Evolutionary conservation across 805 yeast genomes (phyloP), one percentile per base, ranked within the genome.

Genomic region (Saccharomycopsis oosterbeekiorum): DNA sequence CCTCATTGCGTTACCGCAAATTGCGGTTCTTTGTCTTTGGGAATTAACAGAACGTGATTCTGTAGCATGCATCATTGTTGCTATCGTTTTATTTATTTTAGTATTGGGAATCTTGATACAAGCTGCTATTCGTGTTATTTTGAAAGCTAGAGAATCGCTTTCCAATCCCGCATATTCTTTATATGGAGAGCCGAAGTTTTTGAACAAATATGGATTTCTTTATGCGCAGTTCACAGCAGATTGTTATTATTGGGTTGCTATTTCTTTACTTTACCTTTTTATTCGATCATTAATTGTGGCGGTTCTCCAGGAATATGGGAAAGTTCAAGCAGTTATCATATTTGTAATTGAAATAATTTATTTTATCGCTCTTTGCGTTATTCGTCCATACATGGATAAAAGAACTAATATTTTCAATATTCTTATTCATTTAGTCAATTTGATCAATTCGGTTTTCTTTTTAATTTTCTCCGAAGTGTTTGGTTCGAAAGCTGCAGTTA

Each of bases 361-460:
- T 74, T 83, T 88, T 64, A 80, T 80, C 41, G 76, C 78, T 0
- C 68, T 91, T 34, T 85, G 91, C 69, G 81, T 83, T 80, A 75
- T 80, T 61, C 82, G 94, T 73, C 99, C 99, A 11, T 94, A 82
- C 73, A 85, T 94, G 92, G 97, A 94, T 75, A 90, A 87, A 74
- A 81, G 96, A 75, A 92, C 98, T 40, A 94, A 94, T 68, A 85
- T 84, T n/a, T 89, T 91, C 81, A 93, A 92, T 74, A 93, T 94
- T 67, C 80, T 88, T 56, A 89, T 93, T 67, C 85, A 89, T 43
- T 80, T 88, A 56, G 84, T 94, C 67, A 88, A 84, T 70, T 80
- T 90, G 61, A 74, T 93, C 69, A 94, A 94, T 73, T 82, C 97
- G 0, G 74, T 93, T 53, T 86, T 94, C 76, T 94, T 89, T 73